phyloP scores from a whole-genome alignment of 768 basidiomycete genomes.

The Leucosporidium creatinivorum region DNA sequence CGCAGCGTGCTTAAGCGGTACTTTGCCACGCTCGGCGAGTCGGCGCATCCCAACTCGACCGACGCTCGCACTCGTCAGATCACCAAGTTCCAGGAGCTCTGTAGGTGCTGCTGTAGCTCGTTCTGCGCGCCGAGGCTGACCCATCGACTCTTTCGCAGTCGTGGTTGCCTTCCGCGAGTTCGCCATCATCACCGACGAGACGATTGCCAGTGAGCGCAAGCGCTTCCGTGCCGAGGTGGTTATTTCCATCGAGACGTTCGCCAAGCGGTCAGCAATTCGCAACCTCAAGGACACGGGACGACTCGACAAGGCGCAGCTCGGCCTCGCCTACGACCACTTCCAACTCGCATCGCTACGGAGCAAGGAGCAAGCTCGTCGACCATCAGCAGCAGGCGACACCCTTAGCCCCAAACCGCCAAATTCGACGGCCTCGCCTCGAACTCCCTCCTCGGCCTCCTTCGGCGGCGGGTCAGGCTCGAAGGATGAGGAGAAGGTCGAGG shows the following conservation, averaged over 20 bases:
- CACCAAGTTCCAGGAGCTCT: conserved; percentile 86
- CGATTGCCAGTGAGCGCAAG: conserved; percentile 75
- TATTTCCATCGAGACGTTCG: conserved; percentile 85
- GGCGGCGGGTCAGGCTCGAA: conserved; percentile 29
- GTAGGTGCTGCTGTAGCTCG: no score
- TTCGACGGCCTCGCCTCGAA: neutral
- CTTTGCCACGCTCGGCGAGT: conserved; percentile 84
- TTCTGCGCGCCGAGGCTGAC: no score
- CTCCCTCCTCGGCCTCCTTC: neutral
- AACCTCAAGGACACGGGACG: conserved; percentile 71
- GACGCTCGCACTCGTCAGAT: conserved; percentile 88
- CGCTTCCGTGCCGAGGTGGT: conserved; percentile 83
- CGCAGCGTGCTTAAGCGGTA: conserved; percentile 85
- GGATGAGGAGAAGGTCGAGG: conserved; percentile 72
- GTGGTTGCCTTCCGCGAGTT: conserved; percentile 98
- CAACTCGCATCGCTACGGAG: conserved; percentile 30
- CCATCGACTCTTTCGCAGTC: conserved; percentile 44
- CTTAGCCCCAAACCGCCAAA: neutral
- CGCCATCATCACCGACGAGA: conserved; percentile 81
- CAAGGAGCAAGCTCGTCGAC: neutral
- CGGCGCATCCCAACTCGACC: conserved; percentile 79
- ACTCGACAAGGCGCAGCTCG: conserved; percentile 79
- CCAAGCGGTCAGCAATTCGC: conserved; percentile 81
- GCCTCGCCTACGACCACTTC: conserved; percentile 75
- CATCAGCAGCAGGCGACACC: conserved; percentile 5